phyloP scores from a whole-genome alignment of 1,139 yeast genomes.

The Arxiozyma slooffiae region DNA sequence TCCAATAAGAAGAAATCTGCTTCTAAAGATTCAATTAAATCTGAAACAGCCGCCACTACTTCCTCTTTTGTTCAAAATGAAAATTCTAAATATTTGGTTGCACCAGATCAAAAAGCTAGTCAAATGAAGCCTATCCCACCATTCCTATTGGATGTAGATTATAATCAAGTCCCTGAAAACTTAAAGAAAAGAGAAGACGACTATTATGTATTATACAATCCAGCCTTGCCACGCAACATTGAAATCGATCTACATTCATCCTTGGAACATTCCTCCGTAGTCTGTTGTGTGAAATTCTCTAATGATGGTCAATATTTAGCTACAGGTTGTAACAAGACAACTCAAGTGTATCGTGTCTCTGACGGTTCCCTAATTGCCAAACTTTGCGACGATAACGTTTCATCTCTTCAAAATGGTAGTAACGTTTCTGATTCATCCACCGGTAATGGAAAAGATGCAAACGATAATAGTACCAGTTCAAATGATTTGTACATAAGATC shows the following conservation, averaged over 20 bases:
- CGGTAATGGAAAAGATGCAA: constrained; percentile 3
- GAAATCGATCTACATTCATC: constrained; percentile 86
- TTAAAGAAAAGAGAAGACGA: constrained; percentile 79
- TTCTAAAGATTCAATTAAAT: not conserved
- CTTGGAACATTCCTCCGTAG: constrained; percentile 85
- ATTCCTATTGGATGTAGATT: constrained; percentile 72
- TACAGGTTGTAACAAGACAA: constrained; percentile 93
- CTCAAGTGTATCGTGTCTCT: constrained; percentile 87
- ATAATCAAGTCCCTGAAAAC: constrained; percentile 65
- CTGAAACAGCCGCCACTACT: constrained; percentile 1
- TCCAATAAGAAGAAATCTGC: constrained; percentile 26
- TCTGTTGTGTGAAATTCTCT: constrained; percentile 91
- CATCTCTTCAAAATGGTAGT: constrained; percentile 5
- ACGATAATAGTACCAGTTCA: constrained; percentile 14
- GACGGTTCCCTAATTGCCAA: constrained; percentile 86
- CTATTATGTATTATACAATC: constrained; percentile 88
- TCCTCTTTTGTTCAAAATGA: not conserved
- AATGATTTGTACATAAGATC: constrained; percentile 87
- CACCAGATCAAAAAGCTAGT: constrained; percentile 37
- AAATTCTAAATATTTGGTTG: constrained; percentile 31
- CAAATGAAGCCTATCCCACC: constrained; percentile 76
- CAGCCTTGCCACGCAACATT: constrained; percentile 62
- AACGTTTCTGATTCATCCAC: not conserved
- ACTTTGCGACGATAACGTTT: constrained; percentile 67
- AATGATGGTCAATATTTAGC: constrained; percentile 90